phyloP scores from a whole-genome alignment of 345 rosid genomes.

The Hirschfeldia incana region DNA sequence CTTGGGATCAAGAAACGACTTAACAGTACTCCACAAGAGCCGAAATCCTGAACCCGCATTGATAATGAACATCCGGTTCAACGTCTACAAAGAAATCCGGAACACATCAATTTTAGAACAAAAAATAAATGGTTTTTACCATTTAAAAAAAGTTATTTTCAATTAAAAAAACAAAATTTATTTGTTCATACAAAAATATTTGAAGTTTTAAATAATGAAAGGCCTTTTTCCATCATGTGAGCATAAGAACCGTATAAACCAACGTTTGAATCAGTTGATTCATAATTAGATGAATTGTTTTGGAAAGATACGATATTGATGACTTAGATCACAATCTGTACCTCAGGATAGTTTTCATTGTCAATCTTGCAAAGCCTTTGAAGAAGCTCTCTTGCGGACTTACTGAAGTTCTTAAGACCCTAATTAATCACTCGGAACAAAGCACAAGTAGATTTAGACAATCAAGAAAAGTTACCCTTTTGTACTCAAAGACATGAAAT shows the following conservation, averaged over 20 bases:
- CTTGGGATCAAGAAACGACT: slow-evolving; percentile 88
- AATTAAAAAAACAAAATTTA: too few relatives aligned
- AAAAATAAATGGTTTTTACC: background rate
- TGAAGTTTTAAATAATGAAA: background rate
- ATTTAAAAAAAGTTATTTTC: background rate
- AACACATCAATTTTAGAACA: background rate
- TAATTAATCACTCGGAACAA: slow-evolving; percentile 42
- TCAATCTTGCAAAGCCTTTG: slow-evolving; percentile 72
- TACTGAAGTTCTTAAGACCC: slow-evolving; percentile 89
- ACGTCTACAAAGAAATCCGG: slow-evolving; percentile 49
- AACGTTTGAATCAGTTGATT: background rate
- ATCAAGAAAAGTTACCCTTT: background rate
- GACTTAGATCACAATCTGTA: slow-evolving; percentile 31
- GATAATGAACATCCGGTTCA: slow-evolving; percentile 94
- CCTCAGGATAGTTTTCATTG: slow-evolving; percentile 92
- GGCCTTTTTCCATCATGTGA: background rate
- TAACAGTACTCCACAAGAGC: slow-evolving; percentile 90
- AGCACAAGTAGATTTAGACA: background rate
- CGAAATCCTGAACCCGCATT: slow-evolving; percentile 96
- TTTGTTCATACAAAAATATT: background rate
- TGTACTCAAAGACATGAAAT: background rate
- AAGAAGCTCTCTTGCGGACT: slow-evolving; percentile 84
- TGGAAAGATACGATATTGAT: too few relatives aligned
- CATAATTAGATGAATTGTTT: too few relatives aligned
- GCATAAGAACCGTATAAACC: background rate